These are phyloP conservation scores for Elongisporangium anandrum DNA, from an alignment of 352 stramenopile species.

Conservation along the genomic window DNA sequence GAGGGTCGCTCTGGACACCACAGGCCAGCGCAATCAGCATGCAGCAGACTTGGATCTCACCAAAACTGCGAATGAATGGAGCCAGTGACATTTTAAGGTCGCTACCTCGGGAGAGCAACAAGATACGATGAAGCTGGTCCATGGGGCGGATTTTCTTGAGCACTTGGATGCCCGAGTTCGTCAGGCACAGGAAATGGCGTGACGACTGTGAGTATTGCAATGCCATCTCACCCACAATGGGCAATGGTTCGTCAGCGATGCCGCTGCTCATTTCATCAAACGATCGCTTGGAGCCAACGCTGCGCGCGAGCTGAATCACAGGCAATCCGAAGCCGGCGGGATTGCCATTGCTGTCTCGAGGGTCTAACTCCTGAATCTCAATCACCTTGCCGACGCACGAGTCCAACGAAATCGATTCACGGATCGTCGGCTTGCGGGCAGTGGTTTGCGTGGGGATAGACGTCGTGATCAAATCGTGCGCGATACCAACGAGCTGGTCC, in stretches of 20 bases:
- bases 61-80: conserved; percentile 81
- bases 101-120: conserved; percentile 64
- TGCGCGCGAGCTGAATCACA: not conserved
- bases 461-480: conserved; percentile 72
- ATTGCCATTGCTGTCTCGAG: conserved; percentile 23
- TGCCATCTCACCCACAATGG: conserved; percentile 64
- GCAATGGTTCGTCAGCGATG: conserved; percentile 5
- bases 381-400: conserved; percentile 82
- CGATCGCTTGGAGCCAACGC: conserved; percentile 45
- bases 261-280: conserved; percentile 68
- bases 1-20: conserved; percentile 73
- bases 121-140: conserved; percentile 77
- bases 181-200: conserved; percentile 84
- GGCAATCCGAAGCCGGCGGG: conserved; percentile 2
- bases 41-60: conserved; percentile 77
- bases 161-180: conserved; percentile 81
- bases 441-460: conserved; percentile 46
- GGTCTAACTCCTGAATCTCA: conserved; percentile 66
- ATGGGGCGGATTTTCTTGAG: conserved; percentile 89
- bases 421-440: conserved; percentile 62
- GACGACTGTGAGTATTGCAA: conserved; percentile 78
- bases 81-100: conserved; percentile 60
- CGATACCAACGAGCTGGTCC: conserved; percentile 72
- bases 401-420: conserved; percentile 71
- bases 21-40: conserved; percentile 89